phyloP scores from a whole-genome alignment of 2,329 filamentous ascomycete genomes.

The Aspergillus sergii region DNA sequence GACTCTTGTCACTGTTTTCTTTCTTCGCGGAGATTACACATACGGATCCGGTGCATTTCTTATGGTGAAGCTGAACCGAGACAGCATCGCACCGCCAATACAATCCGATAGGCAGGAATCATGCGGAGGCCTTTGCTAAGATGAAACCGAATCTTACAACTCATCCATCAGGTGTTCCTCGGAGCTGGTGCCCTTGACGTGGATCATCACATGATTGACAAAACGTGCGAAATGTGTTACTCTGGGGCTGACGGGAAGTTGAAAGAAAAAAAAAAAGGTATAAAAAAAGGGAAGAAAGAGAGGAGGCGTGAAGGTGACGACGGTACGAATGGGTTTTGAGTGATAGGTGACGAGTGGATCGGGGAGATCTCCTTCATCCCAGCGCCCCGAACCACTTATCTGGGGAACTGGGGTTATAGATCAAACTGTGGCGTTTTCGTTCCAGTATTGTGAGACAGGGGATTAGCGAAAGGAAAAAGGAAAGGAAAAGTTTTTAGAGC shows the following conservation, averaged over 20 bases:
- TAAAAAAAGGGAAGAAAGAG: neutral
- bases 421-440: slow-evolving; percentile 19
- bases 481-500: slow-evolving; percentile 8
- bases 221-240: slow-evolving; percentile 31
- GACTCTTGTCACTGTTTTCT: neutral
- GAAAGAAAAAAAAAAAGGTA: slow-evolving; percentile 11
- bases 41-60: neutral
- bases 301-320: neutral
- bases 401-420: slow-evolving; percentile 16
- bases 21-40: neutral
- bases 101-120: slow-evolving; percentile 1
- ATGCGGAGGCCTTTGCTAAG: slow-evolving; percentile 2
- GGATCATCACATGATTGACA: slow-evolving; percentile 33
- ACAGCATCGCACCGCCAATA: neutral
- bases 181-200: slow-evolving; percentile 11
- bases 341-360: slow-evolving; percentile 17
- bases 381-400: slow-evolving; percentile 21
- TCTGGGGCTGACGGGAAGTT: slow-evolving; percentile 12
- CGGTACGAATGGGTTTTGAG: neutral
- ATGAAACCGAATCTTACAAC: slow-evolving; percentile 13
- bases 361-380: slow-evolving; percentile 19
- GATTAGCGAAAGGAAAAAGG: neutral
- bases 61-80: neutral
- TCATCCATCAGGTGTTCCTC: slow-evolving; percentile 16
- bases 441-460: slow-evolving; percentile 4